Evolutionary conservation across 805 yeast genomes (phyloP).

Genomic region (Pichia californica): DNA sequence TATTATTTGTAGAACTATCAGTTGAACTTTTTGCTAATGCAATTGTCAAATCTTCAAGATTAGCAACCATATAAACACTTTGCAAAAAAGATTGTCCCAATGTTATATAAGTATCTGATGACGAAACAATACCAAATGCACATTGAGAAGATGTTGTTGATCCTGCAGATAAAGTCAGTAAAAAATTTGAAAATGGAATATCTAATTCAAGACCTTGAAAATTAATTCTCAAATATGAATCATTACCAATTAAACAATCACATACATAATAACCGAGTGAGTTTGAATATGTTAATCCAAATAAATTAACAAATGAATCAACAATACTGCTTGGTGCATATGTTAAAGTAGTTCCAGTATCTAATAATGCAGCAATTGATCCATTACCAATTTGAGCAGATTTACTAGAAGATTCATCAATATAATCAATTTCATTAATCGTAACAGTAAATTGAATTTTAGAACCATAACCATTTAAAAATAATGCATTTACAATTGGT

Average conservation of each 20-base stretch:
- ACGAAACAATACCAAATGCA: slow-evolving; percentile 36
- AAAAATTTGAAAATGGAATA: slow-evolving; percentile 37
- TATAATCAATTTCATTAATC: slow-evolving; percentile 32
- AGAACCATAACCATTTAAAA: slow-evolving; percentile 25
- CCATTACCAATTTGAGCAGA: slow-evolving; percentile 21
- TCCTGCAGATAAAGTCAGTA: slow-evolving; percentile 15
- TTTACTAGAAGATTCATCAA: not conserved
- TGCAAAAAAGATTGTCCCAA: slow-evolving; percentile 51
- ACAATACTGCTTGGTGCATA: slow-evolving; percentile 35
- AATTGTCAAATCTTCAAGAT: slow-evolving; percentile 39
- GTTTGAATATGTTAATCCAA: slow-evolving; percentile 37
- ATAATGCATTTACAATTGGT: slow-evolving; percentile 43
- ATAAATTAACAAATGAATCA: slow-evolving; percentile 22
- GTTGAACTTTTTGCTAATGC: slow-evolving; percentile 41
- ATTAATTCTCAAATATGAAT: slow-evolving; percentile 35
- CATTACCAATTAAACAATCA: slow-evolving; percentile 34
- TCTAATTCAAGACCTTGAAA: slow-evolving; percentile 54
- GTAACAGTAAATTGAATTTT: slow-evolving; percentile 47
- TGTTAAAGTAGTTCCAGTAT: slow-evolving; percentile 53
- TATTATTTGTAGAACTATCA: slow-evolving; percentile 28
- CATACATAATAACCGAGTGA: slow-evolving; percentile 40
- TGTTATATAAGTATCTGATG: slow-evolving; percentile 30
- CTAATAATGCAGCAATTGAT: slow-evolving; percentile 39
- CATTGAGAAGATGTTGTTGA: slow-evolving; percentile 30
- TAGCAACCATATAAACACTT: slow-evolving; percentile 48